These are phyloP conservation scores for Chaetomium globosum DNA, from an alignment of 2,329 filamentous ascomycete species.

Conservation along the genomic window DNA sequence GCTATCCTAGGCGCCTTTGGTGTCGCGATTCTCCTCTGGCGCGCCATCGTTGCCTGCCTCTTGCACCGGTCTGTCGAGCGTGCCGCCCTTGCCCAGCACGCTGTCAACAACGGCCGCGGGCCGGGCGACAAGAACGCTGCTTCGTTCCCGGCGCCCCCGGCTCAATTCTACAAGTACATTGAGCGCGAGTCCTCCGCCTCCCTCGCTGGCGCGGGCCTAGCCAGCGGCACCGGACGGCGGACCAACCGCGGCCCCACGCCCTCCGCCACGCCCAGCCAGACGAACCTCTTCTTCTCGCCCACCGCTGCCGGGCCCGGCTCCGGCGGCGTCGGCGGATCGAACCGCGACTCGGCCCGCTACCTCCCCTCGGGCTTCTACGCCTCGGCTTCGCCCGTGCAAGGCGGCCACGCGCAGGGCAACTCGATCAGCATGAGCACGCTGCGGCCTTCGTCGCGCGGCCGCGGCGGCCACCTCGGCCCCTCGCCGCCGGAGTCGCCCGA, in stretches of 20 bases:
- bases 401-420: slow-evolving; percentile 46
- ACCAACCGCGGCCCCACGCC: slow-evolving; percentile 56
- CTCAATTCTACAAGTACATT: slow-evolving; percentile 66
- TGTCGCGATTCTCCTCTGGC: slow-evolving; percentile 83
- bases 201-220: slow-evolving; percentile 49
- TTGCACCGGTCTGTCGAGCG: slow-evolving; percentile 88
- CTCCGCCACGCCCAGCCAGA: slow-evolving; percentile 62
- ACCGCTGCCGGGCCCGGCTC: slow-evolving; percentile 74
- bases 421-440: slow-evolving; percentile 65
- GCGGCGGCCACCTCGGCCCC: slow-evolving; percentile 51
- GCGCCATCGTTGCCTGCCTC: slow-evolving; percentile 82
- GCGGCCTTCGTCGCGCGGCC: slow-evolving; percentile 60
- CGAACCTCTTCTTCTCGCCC: slow-evolving; percentile 91
- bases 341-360: slow-evolving; percentile 71
- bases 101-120: slow-evolving; percentile 52
- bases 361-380: slow-evolving; percentile 92
- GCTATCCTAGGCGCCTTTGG: slow-evolving; percentile 83
- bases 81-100: slow-evolving; percentile 74
- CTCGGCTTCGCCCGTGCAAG: slow-evolving; percentile 54
- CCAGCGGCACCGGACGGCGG: slow-evolving; percentile 55
- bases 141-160: slow-evolving; percentile 58
- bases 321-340: slow-evolving; percentile 54
- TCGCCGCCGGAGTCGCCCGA: slow-evolving; percentile 69
- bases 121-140: slow-evolving; percentile 60
- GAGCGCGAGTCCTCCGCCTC: slow-evolving; percentile 61